Evolutionary conservation across 306 rosid genomes (phyloP).

Genomic region (Casuarina equisetifolia): DNA sequence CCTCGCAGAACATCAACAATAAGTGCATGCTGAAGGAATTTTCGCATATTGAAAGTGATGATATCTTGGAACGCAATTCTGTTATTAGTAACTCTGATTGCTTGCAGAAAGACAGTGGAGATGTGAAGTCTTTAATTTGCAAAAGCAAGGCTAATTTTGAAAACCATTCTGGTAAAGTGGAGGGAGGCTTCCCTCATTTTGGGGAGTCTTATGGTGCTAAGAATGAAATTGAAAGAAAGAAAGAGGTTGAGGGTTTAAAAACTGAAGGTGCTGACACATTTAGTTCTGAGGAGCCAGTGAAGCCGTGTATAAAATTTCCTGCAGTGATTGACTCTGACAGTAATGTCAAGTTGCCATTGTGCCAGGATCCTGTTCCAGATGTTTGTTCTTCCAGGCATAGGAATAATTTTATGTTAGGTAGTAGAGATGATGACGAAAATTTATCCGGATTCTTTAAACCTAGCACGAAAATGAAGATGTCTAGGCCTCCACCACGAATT

Average conservation of each 20-base stretch:
- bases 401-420: constrained; percentile 62
- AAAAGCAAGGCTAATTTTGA: constrained; percentile 38
- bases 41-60: constrained; percentile 37
- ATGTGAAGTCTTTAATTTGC: constrained; percentile 43
- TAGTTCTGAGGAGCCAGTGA: constrained; percentile 50
- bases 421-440: constrained; percentile 91
- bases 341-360: constrained; percentile 45
- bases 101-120: constrained; percentile 37
- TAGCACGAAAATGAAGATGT: constrained; percentile 58
- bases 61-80: constrained; percentile 46
- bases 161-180: constrained; percentile 37
- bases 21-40: constrained; percentile 37
- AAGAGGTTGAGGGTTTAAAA: constrained; percentile 35
- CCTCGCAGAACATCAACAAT: constrained; percentile 35
- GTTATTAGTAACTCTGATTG: constrained; percentile 37
- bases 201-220: constrained; percentile 51
- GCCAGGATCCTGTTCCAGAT: constrained; percentile 44
- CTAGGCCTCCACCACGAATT: constrained; percentile 48
- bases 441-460: constrained; percentile 54
- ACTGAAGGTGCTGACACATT: constrained; percentile 40
- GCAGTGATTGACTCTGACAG: constrained; percentile 35
- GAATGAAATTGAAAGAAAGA: constrained; percentile 35
- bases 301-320: constrained; percentile 42
- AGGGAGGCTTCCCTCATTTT: constrained; percentile 38
- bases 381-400: constrained; percentile 57